Conservation (phyloP, 23 red algal species). For the Pyropia haitanensis region DNA sequence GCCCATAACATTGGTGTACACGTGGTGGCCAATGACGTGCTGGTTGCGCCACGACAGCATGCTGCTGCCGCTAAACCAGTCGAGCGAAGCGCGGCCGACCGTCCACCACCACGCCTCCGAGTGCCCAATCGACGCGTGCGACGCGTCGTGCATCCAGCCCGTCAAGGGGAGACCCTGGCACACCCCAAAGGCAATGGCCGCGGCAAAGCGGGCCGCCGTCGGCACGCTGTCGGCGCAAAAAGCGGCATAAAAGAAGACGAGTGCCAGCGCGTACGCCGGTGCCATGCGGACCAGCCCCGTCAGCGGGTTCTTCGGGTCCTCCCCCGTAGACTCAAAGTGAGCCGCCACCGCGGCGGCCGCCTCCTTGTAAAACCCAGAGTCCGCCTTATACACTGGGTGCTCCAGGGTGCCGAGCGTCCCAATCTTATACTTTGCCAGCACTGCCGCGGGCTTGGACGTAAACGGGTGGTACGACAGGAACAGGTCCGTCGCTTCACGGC, state of each 20-base stretch:
- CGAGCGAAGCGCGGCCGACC: constrained; percentile 53
- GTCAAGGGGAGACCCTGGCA: constrained; percentile 74
- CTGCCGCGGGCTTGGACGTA: constrained; percentile 8
- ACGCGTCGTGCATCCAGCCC: constrained; percentile 92
- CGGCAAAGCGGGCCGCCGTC: constrained; percentile 8
- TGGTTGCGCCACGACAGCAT: constrained; percentile 89
- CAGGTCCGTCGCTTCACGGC: constrained; percentile 68
- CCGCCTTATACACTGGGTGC: constrained; percentile 59
- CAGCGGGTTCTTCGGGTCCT: constrained; percentile 20
- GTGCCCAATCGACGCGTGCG: constrained; percentile 44
- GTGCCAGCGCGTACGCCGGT: constrained; percentile 43
- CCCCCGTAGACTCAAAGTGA: constrained; percentile 21
- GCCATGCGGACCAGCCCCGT: constrained; percentile 33
- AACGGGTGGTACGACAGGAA: constrained; percentile 75
- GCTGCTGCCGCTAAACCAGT: constrained; percentile 50
- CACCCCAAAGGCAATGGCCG: constrained; percentile 32
- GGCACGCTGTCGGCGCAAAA: constrained; percentile 14
- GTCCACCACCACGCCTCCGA: constrained; percentile 58
- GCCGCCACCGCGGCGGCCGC: constrained; percentile 11
- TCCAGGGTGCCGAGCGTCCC: constrained; percentile 45
- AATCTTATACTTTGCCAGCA: constrained; percentile 38
- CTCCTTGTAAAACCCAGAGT: constrained; percentile 67
- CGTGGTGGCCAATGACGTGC: constrained; percentile 80
- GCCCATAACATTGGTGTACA: constrained; percentile 78
- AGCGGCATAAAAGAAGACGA: constrained; percentile 12